Conservation (phyloP, 495 filamentous ascomycete genomes). For the Peziza echinospora region DNA sequence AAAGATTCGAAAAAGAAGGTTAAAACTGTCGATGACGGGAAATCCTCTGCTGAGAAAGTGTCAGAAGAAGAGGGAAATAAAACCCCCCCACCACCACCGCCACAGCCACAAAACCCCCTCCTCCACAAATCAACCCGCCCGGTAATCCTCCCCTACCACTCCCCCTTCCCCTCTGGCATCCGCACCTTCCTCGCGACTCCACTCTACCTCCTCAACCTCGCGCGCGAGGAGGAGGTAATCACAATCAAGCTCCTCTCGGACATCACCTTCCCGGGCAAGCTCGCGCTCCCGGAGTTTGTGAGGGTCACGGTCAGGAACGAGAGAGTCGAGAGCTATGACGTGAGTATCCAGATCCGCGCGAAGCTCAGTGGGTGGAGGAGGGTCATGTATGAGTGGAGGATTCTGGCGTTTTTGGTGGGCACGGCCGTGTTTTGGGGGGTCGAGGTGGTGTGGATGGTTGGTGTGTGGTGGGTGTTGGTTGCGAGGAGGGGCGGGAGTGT, state of each 20-base stretch:
- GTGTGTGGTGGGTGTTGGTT: conserved; percentile 17
- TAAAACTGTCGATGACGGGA: too few species aligned
- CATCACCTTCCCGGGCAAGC: conserved; percentile 34
- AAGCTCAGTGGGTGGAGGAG: conserved; percentile 54
- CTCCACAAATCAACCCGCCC: conserved; percentile 29
- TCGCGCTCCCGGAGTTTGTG: conserved; percentile 20
- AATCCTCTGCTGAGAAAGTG: conserved; percentile 9
- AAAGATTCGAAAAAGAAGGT: too few species aligned
- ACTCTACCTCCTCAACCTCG: conserved; percentile 24
- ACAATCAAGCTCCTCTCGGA: conserved; percentile 48
- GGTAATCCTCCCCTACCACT: conserved; percentile 44
- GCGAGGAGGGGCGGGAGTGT: conserved; percentile 2
- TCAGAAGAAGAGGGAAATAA: not conserved
- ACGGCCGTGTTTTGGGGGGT: conserved; percentile 50
- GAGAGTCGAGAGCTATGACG: conserved; percentile 52
- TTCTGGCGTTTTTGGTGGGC: conserved; percentile 44
- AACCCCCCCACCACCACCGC: too few species aligned
- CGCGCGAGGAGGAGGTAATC: conserved; percentile 32
- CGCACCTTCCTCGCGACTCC: conserved; percentile 25
- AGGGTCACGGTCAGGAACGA: conserved; percentile 37
- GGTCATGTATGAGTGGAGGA: conserved; percentile 63
- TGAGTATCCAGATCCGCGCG: conserved; percentile 43
- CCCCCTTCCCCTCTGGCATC: conserved; percentile 32
- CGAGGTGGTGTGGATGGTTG: conserved; percentile 29
- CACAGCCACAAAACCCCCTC: not conserved